phyloP scores from a whole-genome alignment of 768 basidiomycete species.

The Suillus paluster region DNA sequence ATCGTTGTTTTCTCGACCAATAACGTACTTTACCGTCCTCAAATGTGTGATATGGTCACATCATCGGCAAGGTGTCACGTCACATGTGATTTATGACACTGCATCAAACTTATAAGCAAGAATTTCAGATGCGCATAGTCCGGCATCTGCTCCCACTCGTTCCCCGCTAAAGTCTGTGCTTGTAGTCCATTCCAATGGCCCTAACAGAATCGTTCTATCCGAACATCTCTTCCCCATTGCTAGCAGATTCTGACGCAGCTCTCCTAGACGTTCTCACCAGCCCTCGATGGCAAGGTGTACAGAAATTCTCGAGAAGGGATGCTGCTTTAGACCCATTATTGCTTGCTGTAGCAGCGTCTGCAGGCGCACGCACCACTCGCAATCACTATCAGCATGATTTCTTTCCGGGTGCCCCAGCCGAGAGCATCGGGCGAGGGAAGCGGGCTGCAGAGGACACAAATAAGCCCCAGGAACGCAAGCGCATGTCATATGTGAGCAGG shows the following conservation, averaged over 20 bases:
- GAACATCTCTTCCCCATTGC: slow-evolving; percentile 28
- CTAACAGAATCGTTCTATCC: slow-evolving; percentile 31
- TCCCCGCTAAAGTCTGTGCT: not conserved
- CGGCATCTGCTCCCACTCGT: not conserved
- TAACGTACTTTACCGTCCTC: not conserved
- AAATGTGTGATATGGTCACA: not conserved
- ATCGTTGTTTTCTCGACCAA: not conserved
- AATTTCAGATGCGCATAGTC: slow-evolving; percentile 2
- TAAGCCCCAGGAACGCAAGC: slow-evolving; percentile 45
- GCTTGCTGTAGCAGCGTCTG: slow-evolving; percentile 75
- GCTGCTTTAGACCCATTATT: slow-evolving; percentile 79
- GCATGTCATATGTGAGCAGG: slow-evolving; percentile 67
- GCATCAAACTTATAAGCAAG: slow-evolving; percentile 13
- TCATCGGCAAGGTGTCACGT: not conserved
- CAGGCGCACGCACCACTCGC: slow-evolving; percentile 77
- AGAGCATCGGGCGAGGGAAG: slow-evolving; percentile 51
- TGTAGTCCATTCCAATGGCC: slow-evolving; percentile 23
- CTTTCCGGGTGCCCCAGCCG: slow-evolving; percentile 49
- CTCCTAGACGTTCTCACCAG: slow-evolving; percentile 71
- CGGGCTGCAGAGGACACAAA: slow-evolving; percentile 49
- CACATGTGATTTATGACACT: not conserved
- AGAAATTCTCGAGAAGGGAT: slow-evolving; percentile 59
- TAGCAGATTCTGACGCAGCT: slow-evolving; percentile 53
- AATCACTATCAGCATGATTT: slow-evolving; percentile 88
- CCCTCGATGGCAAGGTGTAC: slow-evolving; percentile 46